These are phyloP conservation scores for Alliaria petiolata DNA, from an alignment of 345 rosid genomes.

Conservation along the genomic window DNA sequence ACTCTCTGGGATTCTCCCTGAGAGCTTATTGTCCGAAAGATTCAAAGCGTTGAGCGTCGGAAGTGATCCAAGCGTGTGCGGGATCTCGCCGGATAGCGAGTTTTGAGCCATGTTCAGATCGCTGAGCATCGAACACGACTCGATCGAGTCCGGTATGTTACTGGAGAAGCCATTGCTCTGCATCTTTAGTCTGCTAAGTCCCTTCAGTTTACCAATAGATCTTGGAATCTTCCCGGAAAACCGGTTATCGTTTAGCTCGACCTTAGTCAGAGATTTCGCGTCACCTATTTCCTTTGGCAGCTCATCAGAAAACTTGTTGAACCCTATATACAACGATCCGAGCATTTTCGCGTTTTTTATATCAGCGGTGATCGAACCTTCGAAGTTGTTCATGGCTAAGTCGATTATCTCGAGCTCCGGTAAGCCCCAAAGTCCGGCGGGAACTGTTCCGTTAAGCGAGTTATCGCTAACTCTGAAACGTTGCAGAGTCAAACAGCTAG, in stretches of 20 bases:
- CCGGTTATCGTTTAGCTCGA: slow-evolving; percentile 56
- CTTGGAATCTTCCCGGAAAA: slow-evolving; percentile 61
- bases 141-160: slow-evolving; percentile 55
- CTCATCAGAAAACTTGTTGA: slow-evolving; percentile 66
- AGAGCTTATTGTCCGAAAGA: slow-evolving; percentile 60
- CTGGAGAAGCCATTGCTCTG: slow-evolving; percentile 60
- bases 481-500: slow-evolving; percentile 46
- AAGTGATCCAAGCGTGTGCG: slow-evolving; percentile 58
- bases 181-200: slow-evolving; percentile 51
- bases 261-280: slow-evolving; percentile 36
- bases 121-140: slow-evolving; percentile 58
- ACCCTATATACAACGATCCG: slow-evolving; percentile 38
- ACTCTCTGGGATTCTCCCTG: slow-evolving; percentile 63
- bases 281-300: slow-evolving; percentile 64
- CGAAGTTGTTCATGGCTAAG: slow-evolving; percentile 46
- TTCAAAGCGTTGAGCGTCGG: slow-evolving; percentile 69
- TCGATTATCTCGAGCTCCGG: slow-evolving; percentile 63
- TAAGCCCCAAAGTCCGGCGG: slow-evolving; percentile 81
- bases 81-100: slow-evolving; percentile 63
- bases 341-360: slow-evolving; percentile 55
- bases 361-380: slow-evolving; percentile 58
- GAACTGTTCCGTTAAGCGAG: slow-evolving; percentile 62
- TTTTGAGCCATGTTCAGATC: slow-evolving; percentile 67
- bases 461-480: slow-evolving; percentile 77
- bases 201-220: slow-evolving; percentile 50